Percentiles rank a stretch among this genome's conserved stretches.
These are phyloP conservation scores for Hygrocybe coccinea DNA, from an alignment of 768 basidiomycete species.

Conservation along the genomic window DNA sequence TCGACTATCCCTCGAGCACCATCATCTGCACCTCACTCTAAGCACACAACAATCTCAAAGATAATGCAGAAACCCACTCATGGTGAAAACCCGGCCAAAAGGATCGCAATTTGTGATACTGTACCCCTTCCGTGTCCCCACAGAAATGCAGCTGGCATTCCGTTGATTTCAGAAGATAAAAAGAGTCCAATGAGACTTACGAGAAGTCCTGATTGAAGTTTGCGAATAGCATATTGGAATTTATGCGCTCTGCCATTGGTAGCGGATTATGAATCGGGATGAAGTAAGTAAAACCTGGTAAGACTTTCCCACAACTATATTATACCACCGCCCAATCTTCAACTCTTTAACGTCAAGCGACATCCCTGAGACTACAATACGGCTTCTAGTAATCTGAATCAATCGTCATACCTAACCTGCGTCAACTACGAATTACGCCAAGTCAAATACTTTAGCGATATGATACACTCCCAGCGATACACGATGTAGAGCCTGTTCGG, in stretches of 20 bases:
- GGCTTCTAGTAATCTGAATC: too few relatives aligned
- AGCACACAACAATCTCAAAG: background rate
- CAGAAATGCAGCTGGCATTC: conserved; percentile 70
- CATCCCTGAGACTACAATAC: too few relatives aligned
- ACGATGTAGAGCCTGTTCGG: too few relatives aligned
- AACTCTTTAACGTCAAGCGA: too few relatives aligned
- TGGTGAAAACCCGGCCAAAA: conserved; percentile 91
- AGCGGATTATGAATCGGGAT: too few relatives aligned
- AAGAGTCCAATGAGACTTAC: conserved; percentile 38
- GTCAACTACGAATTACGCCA: too few relatives aligned
- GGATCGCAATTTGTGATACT: conserved; percentile 98
- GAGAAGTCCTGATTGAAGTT: conserved; percentile 99
- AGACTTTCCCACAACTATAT: background rate
- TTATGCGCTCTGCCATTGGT: conserved; percentile 42
- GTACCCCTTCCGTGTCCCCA: conserved; percentile 93
- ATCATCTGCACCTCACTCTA: conserved; percentile 53
- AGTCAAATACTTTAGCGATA: too few relatives aligned
- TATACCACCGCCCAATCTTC: too few relatives aligned
- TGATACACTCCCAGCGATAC: too few relatives aligned
- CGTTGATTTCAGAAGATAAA: conserved; percentile 2
- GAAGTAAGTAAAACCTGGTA: too few relatives aligned
- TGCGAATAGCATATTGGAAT: conserved; percentile 65
- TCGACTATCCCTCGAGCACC: conserved; percentile 95
- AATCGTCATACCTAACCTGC: too few relatives aligned
- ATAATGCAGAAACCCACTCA: conserved; percentile 56